phyloP scores from a whole-genome alignment of 2,329 filamentous ascomycete genomes.

The Lachnellula willkommii region DNA sequence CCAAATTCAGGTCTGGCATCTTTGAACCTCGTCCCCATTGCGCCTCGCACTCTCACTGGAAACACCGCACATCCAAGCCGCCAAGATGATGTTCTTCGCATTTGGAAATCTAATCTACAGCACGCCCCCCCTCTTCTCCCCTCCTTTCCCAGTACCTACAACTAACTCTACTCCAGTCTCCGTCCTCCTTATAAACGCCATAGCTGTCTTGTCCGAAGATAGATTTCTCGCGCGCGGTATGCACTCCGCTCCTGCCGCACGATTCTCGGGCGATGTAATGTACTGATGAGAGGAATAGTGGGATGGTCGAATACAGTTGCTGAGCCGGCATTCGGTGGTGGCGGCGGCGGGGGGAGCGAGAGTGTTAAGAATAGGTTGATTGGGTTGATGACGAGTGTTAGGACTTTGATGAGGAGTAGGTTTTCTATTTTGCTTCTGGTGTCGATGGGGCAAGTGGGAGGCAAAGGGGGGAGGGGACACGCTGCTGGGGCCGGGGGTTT shows the following conservation, averaged over 20 bases:
- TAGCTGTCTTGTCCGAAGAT: constrained; percentile 91
- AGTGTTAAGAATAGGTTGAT: constrained; percentile 84
- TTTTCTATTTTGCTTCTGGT: constrained; percentile 22
- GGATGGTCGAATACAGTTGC: constrained; percentile 66
- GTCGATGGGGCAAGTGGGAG: not conserved
- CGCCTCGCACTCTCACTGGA: not conserved
- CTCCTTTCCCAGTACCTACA: not conserved
- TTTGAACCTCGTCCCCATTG: constrained; percentile 1
- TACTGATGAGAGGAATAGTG: constrained; percentile 46
- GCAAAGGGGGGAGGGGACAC: not conserved
- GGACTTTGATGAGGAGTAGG: constrained; percentile 90
- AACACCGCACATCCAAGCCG: constrained; percentile 12
- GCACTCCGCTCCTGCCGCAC: constrained; percentile 23
- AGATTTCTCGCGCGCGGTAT: constrained; percentile 78
- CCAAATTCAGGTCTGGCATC: constrained; percentile 14
- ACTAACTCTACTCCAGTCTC: constrained; percentile 48
- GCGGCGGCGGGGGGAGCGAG: constrained; percentile 57
- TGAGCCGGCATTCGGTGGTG: constrained; percentile 73
- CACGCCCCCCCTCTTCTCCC: constrained; percentile 30
- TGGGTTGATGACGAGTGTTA: constrained; percentile 82
- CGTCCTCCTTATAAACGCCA: constrained; percentile 86
- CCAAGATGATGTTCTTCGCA: constrained; percentile 64
- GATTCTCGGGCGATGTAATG: not conserved
- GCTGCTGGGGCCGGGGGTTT: constrained; percentile 2
- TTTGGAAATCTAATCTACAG: constrained; percentile 69